phyloP scores from a whole-genome alignment of 148 eudicot genomes.

The Limonium bicolor region DNA sequence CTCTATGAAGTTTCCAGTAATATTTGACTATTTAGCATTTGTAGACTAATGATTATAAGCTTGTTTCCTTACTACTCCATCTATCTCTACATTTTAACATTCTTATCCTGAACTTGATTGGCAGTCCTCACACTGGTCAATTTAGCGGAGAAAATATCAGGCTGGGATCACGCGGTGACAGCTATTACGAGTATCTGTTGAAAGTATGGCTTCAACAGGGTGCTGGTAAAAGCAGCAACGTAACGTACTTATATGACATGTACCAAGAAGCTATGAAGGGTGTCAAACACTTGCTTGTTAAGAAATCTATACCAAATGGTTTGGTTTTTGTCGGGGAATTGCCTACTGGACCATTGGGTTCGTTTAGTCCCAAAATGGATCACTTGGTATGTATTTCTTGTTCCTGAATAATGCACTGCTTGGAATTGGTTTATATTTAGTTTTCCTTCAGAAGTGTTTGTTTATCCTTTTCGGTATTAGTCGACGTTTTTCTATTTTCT shows the following conservation, averaged over 20 bases:
- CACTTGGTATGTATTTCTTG: constrained; percentile 60
- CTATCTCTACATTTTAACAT: constrained; percentile 2
- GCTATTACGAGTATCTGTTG: constrained; percentile 91
- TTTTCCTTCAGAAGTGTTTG: neutral
- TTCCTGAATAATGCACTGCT: neutral
- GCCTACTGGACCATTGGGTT: constrained; percentile 57
- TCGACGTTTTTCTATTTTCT: no score
- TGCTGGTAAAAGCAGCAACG: constrained; percentile 24
- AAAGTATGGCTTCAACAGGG: constrained; percentile 89
- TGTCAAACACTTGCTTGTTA: constrained; percentile 74
- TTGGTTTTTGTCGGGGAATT: constrained; percentile 85
- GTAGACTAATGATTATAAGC: neutral
- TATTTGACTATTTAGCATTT: neutral
- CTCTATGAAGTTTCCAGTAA: no score
- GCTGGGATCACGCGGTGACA: constrained; percentile 96
- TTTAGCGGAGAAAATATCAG: constrained; percentile 81
- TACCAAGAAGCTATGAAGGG: constrained; percentile 94
- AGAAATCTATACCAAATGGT: constrained; percentile 62
- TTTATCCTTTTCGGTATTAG: no score
- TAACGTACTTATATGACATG: constrained; percentile 67
- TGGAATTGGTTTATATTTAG: neutral
- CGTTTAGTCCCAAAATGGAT: constrained; percentile 94
- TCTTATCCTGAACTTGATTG: neutral
- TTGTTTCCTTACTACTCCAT: neutral
- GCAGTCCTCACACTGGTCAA: constrained; percentile 78